Percentiles rank a stretch among this genome's conserved stretches.
phyloP scores from a whole-genome alignment of 331 rosid genomes.

The Cydonia oblonga region DNA sequence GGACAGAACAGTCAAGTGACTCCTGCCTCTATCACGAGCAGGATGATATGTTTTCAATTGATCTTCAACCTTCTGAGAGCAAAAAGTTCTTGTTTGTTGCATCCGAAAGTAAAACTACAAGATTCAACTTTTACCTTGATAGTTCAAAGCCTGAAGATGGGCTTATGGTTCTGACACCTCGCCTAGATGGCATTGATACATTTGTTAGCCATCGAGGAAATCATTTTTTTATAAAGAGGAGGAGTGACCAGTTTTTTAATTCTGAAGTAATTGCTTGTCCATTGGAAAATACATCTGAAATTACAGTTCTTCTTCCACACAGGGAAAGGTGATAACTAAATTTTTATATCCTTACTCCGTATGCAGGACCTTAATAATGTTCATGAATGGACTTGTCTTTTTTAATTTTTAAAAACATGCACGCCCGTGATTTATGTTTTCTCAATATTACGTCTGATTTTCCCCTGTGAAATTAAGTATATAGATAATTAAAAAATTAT shows the following conservation, averaged over 20 bases:
- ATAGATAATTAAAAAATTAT: background rate
- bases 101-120: constrained; percentile 72
- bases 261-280: constrained; percentile 80
- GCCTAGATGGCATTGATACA: constrained; percentile 69
- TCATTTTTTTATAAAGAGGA: constrained; percentile 66
- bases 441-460: too few species aligned
- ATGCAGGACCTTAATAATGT: background rate
- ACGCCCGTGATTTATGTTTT: too few species aligned
- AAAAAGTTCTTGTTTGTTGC: constrained; percentile 71
- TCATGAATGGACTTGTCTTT: background rate
- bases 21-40: constrained; percentile 61
- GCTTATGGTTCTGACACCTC: constrained; percentile 63
- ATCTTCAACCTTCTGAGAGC: constrained; percentile 76
- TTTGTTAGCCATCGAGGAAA: constrained; percentile 70
- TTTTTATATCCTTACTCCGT: background rate
- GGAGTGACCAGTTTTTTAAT: constrained; percentile 70
- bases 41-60: constrained; percentile 71
- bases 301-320: constrained; percentile 70
- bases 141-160: constrained; percentile 65
- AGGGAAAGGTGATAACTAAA: constrained; percentile 53
- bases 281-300: constrained; percentile 43
- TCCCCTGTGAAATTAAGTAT: background rate
- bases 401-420: background rate
- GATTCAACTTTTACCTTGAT: constrained; percentile 85
- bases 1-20: constrained; percentile 65